These are phyloP conservation scores for Hyphopichia burtonii DNA, from an alignment of 1,139 yeast species.

Conservation along the genomic window DNA sequence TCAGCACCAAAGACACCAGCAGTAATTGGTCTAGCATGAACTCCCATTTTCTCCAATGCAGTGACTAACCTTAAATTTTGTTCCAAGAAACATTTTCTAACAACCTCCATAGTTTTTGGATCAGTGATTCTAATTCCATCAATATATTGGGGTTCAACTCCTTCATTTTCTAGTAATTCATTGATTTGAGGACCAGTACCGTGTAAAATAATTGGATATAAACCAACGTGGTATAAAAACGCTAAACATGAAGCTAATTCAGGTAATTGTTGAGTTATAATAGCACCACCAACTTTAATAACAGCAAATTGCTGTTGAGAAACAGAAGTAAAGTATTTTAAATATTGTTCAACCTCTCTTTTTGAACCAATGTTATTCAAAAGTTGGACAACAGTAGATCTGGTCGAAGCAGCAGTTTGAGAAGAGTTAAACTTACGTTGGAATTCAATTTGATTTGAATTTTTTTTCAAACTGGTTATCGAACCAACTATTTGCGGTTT, in stretches of 20 bases:
- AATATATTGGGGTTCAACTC: constrained; percentile 92
- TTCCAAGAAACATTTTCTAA: constrained; percentile 89
- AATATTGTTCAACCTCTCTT: constrained; percentile 95
- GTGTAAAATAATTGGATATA: constrained; percentile 93
- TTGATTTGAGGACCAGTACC: constrained; percentile 99
- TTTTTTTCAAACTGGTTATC: background rate
- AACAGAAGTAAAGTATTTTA: constrained; percentile 94
- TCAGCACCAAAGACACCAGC: constrained; percentile 97
- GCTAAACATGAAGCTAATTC: constrained; percentile 95
- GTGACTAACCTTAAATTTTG: constrained; percentile 93
- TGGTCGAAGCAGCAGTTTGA: constrained; percentile 47
- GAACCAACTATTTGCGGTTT: background rate
- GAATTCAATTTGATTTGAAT: background rate
- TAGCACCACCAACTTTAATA: constrained; percentile 98
- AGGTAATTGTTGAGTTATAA: constrained; percentile 88
- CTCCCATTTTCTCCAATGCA: constrained; percentile 94
- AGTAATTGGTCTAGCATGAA: constrained; percentile 96
- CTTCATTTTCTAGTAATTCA: constrained; percentile 87
- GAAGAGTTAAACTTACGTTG: constrained; percentile 1
- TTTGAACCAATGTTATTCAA: constrained; percentile 95
- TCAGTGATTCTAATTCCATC: constrained; percentile 98
- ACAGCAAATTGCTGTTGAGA: constrained; percentile 97
- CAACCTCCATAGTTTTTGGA: constrained; percentile 92
- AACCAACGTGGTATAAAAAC: constrained; percentile 93
- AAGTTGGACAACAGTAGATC: constrained; percentile 93